These are phyloP conservation scores for Nelumbo lutea DNA, from an alignment of 164 flowering plant genomes.

Conservation along the genomic window DNA sequence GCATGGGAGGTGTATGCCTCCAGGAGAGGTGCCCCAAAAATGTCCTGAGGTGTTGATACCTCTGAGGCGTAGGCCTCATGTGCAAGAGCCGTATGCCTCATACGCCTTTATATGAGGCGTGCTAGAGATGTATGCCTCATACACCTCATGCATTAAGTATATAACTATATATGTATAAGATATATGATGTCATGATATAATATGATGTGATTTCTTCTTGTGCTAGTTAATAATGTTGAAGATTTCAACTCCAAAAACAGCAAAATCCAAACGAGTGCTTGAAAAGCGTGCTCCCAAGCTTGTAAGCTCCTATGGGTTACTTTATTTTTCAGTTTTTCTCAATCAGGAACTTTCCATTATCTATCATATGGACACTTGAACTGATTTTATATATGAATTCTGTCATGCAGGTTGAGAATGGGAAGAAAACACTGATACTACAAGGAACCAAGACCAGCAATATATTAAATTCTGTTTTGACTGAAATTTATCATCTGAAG, in stretches of 20 bases:
- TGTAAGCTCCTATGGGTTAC: constrained; percentile 16
- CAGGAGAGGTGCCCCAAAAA: too few relatives aligned
- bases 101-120: too few relatives aligned
- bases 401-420: constrained; percentile 58
- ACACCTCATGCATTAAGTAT: too few relatives aligned
- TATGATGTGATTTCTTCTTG: neutral
- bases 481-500: constrained; percentile 65
- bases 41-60: too few relatives aligned
- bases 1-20: too few relatives aligned
- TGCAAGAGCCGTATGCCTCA: too few relatives aligned
- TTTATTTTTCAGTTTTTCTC: neutral
- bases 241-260: constrained; percentile 30
- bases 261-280: constrained; percentile 37
- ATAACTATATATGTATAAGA: too few relatives aligned
- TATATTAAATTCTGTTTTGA: constrained; percentile 59
- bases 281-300: constrained; percentile 54
- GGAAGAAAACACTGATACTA: constrained; percentile 83
- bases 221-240: constrained; percentile 27
- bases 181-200: too few relatives aligned
- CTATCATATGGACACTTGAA: neutral
- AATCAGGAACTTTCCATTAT: too few relatives aligned
- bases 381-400: neutral
- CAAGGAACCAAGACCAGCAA: constrained; percentile 83
- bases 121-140: too few relatives aligned
- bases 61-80: too few relatives aligned